Conservation (phyloP, 2,329 filamentous ascomycete genomes). For the Thielaviopsis euricoi region DNA sequence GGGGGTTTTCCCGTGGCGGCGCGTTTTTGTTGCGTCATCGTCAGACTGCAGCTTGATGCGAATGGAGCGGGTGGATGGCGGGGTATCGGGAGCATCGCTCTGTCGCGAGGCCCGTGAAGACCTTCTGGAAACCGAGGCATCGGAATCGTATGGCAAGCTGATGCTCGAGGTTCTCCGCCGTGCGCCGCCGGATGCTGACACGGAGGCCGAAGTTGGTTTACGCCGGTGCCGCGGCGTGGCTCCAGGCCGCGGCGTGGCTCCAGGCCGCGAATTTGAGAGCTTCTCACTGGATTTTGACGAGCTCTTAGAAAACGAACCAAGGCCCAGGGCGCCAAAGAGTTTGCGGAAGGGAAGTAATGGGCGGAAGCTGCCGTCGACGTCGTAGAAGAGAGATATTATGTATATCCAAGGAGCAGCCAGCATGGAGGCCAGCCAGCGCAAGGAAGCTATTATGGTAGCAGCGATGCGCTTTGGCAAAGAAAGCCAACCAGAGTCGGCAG, state of each 20-base stretch:
- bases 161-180: slow-evolving; percentile 19
- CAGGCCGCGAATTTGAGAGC: background rate
- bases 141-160: slow-evolving; percentile 9
- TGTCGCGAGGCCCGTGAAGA: slow-evolving; percentile 25
- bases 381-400: slow-evolving; percentile 66
- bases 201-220: background rate
- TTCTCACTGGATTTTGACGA: slow-evolving; percentile 2
- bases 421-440: slow-evolving; percentile 64
- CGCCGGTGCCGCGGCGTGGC: slow-evolving; percentile 3
- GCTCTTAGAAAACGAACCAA: background rate
- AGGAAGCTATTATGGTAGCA: slow-evolving; percentile 54
- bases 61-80: slow-evolving; percentile 46
- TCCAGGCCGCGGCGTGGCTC: background rate
- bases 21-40: slow-evolving; percentile 57
- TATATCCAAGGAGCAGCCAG: slow-evolving; percentile 69
- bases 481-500: slow-evolving; percentile 28
- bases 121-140: background rate
- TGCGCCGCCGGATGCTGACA: slow-evolving; percentile 42
- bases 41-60: slow-evolving; percentile 69
- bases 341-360: slow-evolving; percentile 57
- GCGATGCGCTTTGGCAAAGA: slow-evolving; percentile 52
- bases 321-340: slow-evolving; percentile 26
- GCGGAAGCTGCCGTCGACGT: slow-evolving; percentile 63
- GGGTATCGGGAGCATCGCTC: background rate
- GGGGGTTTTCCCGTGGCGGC: slow-evolving; percentile 48